phyloP scores from a whole-genome alignment of 352 stramenopile species.

The Phytopythium litorale region DNA sequence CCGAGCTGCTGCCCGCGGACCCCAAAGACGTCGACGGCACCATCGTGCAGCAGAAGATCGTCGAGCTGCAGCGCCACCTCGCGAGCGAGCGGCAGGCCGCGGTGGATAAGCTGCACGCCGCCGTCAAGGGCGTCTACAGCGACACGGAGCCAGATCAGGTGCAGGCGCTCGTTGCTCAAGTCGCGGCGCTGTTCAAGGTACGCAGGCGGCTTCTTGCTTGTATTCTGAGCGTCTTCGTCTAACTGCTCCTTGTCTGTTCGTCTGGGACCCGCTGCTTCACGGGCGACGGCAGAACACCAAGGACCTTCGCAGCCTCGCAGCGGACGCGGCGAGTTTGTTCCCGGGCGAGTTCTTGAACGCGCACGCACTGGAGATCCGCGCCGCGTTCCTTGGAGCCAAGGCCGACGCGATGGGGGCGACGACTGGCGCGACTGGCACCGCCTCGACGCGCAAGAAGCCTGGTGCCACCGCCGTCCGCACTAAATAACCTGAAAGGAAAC shows the following conservation, averaged over 20 bases:
- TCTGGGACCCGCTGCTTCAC: not conserved
- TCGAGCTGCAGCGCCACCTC: slow-evolving; percentile 65
- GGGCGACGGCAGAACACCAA: slow-evolving; percentile 48
- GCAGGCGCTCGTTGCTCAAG: slow-evolving; percentile 35
- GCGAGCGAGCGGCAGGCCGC: slow-evolving; percentile 50
- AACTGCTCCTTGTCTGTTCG: not conserved
- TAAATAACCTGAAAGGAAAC: slow-evolving; percentile 1
- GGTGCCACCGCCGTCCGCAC: not conserved
- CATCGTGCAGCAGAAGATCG: slow-evolving; percentile 47
- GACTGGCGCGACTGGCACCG: not conserved
- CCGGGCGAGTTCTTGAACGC: slow-evolving; percentile 79
- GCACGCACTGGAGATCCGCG: slow-evolving; percentile 47
- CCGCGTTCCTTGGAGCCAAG: slow-evolving; percentile 57
- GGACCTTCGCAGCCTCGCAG: slow-evolving; percentile 81
- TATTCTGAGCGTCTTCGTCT: not conserved
- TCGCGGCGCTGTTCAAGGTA: slow-evolving; percentile 77
- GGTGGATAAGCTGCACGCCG: slow-evolving; percentile 62
- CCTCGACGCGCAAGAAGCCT: slow-evolving; percentile 4
- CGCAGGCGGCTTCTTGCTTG: slow-evolving; percentile 3
- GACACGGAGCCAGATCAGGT: slow-evolving; percentile 78
- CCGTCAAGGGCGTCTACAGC: slow-evolving; percentile 64
- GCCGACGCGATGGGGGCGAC: slow-evolving; percentile 27
- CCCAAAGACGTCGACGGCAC: slow-evolving; percentile 61
- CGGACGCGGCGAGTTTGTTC: slow-evolving; percentile 71
- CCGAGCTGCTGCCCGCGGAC: slow-evolving; percentile 62